Evolutionary conservation across 176 grass and related monocot species (phyloP).

Genomic region (Echinochloa phyllopogon): DNA sequence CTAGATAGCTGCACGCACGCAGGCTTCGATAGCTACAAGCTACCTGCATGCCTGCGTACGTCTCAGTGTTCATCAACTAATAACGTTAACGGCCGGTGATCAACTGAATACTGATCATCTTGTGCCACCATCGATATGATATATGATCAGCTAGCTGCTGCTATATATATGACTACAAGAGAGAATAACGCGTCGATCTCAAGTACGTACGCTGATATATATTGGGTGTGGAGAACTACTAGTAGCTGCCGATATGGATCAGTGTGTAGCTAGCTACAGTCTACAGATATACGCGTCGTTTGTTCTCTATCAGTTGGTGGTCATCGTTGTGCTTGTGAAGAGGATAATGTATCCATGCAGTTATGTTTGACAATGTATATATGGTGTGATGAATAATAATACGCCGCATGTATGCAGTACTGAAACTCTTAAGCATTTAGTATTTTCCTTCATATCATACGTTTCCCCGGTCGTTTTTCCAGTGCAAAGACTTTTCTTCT

Average conservation of each 20-base stretch:
- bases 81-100: not conserved
- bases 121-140: no score
- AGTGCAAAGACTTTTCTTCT: no score
- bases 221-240: conserved; percentile 14
- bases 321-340: no score
- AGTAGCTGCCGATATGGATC: not conserved
- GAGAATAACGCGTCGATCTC: not conserved
- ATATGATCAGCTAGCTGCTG: not conserved
- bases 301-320: no score
- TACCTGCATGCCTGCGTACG: not conserved
- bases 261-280: no score
- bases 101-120: not conserved
- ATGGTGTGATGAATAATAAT: conserved; percentile 3
- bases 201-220: not conserved
- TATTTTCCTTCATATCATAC: no score
- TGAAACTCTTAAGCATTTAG: not conserved
- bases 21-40: not conserved
- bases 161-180: no score
- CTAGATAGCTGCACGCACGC: conserved; percentile 35
- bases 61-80: not conserved
- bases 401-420: not conserved
- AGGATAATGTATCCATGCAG: no score
- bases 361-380: no score
- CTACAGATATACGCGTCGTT: no score
- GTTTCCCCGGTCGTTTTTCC: not conserved